A percentile compares a stretch with the other conserved stretches of the same genome.
phyloP scores from a whole-genome alignment of 345 rosid genomes.

The Syzygium jambos region DNA sequence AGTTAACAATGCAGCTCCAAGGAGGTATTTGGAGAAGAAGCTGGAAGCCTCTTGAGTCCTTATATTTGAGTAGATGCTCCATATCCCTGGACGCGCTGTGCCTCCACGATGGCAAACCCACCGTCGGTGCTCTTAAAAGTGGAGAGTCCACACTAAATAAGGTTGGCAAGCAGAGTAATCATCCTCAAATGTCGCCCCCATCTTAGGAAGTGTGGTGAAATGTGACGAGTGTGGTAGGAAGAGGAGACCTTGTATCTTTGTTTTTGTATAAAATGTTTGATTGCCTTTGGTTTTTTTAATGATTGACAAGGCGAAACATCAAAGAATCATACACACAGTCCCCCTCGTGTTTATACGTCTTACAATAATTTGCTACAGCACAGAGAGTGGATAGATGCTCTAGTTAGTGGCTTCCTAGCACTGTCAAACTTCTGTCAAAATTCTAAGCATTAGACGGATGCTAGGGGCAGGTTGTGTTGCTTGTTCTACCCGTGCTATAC shows the following conservation, averaged over 20 bases:
- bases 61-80: background rate
- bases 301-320: background rate
- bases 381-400: background rate
- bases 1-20: background rate
- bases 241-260: background rate
- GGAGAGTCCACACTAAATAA: background rate
- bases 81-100: background rate
- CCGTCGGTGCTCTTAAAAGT: background rate
- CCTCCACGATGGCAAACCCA: background rate
- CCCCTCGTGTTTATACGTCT: background rate
- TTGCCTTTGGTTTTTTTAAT: background rate
- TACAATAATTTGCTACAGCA: background rate
- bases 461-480: background rate
- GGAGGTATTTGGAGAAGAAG: background rate
- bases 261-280: background rate
- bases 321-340: background rate
- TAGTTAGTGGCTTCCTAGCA: background rate
- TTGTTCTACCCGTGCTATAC: background rate
- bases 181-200: background rate
- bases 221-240: background rate
- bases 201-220: background rate
- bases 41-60: background rate
- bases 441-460: background rate
- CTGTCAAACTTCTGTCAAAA: background rate
- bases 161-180: background rate